phyloP scores from a whole-genome alignment of 1,284 basidiomycete genomes.

The Trichosporon sp. region DNA sequence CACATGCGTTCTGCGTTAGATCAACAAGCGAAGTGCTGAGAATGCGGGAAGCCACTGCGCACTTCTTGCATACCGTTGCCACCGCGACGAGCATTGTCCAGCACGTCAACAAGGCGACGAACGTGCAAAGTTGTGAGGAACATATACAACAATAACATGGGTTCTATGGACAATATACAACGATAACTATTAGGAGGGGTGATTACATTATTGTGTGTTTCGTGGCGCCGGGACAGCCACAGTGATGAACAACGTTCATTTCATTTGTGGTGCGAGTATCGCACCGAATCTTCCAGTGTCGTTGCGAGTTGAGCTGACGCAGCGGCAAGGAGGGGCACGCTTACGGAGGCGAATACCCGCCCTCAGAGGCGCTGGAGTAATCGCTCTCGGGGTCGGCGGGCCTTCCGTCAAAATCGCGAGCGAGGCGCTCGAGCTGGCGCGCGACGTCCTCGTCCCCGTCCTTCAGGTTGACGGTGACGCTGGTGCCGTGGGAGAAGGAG shows the following conservation, averaged over 20 bases:
- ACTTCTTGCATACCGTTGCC: too few species aligned
- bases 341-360: not conserved
- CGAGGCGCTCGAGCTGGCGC: not conserved
- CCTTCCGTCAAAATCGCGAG: not conserved
- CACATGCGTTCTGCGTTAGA: not conserved
- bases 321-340: not conserved
- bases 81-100: not conserved
- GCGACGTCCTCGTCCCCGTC: constrained; percentile 2
- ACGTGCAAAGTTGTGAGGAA: not conserved
- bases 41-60: too few species aligned
- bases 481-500: not conserved
- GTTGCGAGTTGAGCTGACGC: too few species aligned
- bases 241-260: not conserved
- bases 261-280: not conserved
- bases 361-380: not conserved
- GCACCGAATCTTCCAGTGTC: too few species aligned
- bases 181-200: not conserved
- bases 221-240: not conserved
- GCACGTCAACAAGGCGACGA: not conserved
- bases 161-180: not conserved
- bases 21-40: not conserved
- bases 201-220: not conserved
- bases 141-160: constrained; percentile 7
- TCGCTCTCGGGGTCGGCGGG: constrained; percentile 1
- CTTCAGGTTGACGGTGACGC: not conserved